Evolutionary conservation across 805 yeast species (phyloP), one percentile per base, ranked within the genome.

Genomic region (Metahyphopichia silvanorum): DNA sequence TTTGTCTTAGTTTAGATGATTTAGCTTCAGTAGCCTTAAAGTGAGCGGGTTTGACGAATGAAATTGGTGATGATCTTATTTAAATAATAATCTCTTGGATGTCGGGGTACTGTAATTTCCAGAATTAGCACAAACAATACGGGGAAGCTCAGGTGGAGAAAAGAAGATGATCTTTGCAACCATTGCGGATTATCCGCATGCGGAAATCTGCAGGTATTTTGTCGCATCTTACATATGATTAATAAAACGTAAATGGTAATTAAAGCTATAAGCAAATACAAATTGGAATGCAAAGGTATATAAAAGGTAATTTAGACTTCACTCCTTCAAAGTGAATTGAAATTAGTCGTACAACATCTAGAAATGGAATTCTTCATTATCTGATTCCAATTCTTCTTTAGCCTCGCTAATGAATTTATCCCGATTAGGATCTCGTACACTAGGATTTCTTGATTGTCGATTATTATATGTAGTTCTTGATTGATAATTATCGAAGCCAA

Each of bases 321-420:
- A 8, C 21, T 20, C 10, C 21, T 20, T 20, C 10, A 8, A 8
- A 10, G 10, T 20, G 10, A 20, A 8, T 20, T 8, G 21, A 20
- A 20, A 20, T 20, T 10, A 20, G 7, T 20, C 21, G 9, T 20
- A 8, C 10, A 20, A 20, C 7, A 20, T 11, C 22, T 27, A 27
- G 22, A 27, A 27, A 17, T 27, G 30, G 16, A 27, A 27, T 6
- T 27, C 30, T 18, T 27, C 30, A 27, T 17, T n/a, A 12, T 27
- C 30, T 6, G 30, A 27, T n/a, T 27, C 30, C 18, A 18, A 21
- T 12, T 18, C 30, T 10, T 27, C 23, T 12, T 27, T 27, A 6
- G 30, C 19, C 11, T 27, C 30, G 15, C 14, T 9, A 11, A 27
- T 27, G 22, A 27, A 27, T 8, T 16, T 9, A n/a, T 24, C 26